Evolutionary conservation across 2,329 filamentous ascomycete genomes (phyloP).

Genomic region (Colletotrichum destructivum): DNA sequence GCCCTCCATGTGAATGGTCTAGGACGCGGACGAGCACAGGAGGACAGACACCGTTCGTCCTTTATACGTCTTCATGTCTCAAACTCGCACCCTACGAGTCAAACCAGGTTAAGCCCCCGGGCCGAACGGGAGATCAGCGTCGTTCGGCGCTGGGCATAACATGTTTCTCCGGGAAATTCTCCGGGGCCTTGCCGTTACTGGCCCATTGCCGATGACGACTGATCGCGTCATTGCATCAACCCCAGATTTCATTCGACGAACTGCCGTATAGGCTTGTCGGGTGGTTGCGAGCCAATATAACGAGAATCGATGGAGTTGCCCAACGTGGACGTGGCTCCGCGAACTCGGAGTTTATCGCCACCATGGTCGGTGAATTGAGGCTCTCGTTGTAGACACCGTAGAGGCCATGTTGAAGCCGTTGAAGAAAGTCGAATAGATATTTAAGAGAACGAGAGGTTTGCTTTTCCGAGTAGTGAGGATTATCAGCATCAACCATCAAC

Average conservation of each 20-base stretch:
- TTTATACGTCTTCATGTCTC: not conserved
- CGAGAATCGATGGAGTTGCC: slow-evolving; percentile 9
- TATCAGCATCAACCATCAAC: not conserved
- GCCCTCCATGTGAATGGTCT: not conserved
- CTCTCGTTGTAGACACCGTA: not conserved
- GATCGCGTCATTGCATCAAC: slow-evolving; percentile 31
- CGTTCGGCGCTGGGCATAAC: not conserved
- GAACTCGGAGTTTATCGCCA: slow-evolving; percentile 4
- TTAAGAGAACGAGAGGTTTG: not conserved
- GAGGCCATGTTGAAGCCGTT: no score
- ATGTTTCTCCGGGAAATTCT: slow-evolving; percentile 41
- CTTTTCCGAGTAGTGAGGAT: not conserved
- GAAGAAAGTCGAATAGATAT: not conserved
- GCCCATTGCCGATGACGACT: slow-evolving; percentile 38
- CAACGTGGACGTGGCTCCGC: slow-evolving; percentile 22
- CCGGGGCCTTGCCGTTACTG: slow-evolving; percentile 35
- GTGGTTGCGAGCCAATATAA: slow-evolving; percentile 15
- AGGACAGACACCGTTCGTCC: not conserved
- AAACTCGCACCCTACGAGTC: not conserved
- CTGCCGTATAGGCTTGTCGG: not conserved
- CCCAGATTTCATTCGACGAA: slow-evolving; percentile 29
- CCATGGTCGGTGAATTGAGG: slow-evolving; percentile 26
- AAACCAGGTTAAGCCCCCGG: not conserved
- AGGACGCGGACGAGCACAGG: no score
- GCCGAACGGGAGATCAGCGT: slow-evolving; percentile 30